Evolutionary conservation across 768 basidiomycete species (phyloP).

Genomic region (Trametes coccinea): DNA sequence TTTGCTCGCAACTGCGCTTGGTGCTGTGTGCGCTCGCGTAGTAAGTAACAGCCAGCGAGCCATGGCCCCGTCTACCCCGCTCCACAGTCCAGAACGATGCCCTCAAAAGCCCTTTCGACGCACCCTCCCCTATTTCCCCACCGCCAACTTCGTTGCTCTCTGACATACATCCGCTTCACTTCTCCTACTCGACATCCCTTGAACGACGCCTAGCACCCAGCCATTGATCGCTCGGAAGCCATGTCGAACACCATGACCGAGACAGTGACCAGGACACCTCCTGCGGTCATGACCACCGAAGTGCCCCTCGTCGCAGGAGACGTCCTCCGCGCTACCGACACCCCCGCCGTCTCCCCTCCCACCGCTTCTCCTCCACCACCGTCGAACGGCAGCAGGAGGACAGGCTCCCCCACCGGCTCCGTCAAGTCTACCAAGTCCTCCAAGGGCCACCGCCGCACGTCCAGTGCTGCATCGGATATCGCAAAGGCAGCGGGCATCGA

Average conservation of each 20-base stretch:
- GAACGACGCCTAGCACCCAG: not conserved
- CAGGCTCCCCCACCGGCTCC: not conserved
- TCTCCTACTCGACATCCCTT: not conserved
- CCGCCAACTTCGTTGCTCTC: not conserved
- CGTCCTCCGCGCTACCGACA: slow-evolving; percentile 63
- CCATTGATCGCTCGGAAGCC: not conserved
- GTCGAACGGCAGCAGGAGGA: not conserved
- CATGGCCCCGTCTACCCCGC: not conserved
- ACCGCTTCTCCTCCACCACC: not conserved
- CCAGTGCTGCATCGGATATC: slow-evolving; percentile 18
- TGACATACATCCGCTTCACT: not conserved
- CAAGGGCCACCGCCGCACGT: slow-evolving; percentile 11
- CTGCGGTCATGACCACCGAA: slow-evolving; percentile 28
- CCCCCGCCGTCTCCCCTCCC: slow-evolving; percentile 51
- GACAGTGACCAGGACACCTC: not conserved
- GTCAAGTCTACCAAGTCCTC: not conserved
- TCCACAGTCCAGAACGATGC: slow-evolving; percentile 3
- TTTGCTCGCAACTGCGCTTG: not conserved
- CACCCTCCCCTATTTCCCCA: not conserved
- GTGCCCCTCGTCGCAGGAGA: slow-evolving; percentile 60
- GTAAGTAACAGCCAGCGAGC: not conserved
- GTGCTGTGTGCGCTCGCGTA: too few species aligned
- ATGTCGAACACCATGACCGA: not conserved
- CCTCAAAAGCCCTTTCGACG: slow-evolving; percentile 1
- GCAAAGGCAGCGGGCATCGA: slow-evolving; percentile 29